Percentiles rank a stretch among this genome's conserved stretches.
Evolutionary conservation across 2,329 filamentous ascomycete species (phyloP).

Genomic region (Cercospora berteroae): DNA sequence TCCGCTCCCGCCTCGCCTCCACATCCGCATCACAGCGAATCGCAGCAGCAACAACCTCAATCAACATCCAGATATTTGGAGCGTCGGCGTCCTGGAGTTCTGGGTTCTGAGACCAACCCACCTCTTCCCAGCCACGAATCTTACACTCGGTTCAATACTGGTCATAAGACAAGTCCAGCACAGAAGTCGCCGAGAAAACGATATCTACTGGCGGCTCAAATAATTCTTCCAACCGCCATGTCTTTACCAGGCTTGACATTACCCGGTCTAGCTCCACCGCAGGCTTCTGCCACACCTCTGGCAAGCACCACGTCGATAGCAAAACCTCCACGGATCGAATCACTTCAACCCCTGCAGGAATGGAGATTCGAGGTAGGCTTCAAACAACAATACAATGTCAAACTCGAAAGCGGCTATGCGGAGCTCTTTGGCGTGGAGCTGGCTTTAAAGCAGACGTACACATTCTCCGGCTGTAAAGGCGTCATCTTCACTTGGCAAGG

Average conservation of each 20-base stretch:
- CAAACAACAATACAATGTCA: slow-evolving; percentile 39
- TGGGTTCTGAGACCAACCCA: background rate
- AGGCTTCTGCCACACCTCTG: slow-evolving; percentile 30
- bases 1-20: background rate
- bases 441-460: slow-evolving; percentile 74
- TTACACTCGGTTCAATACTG: background rate
- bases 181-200: background rate
- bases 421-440: slow-evolving; percentile 96
- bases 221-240: slow-evolving; percentile 21
- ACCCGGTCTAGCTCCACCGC: slow-evolving; percentile 36
- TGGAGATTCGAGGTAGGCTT: slow-evolving; percentile 43
- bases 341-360: slow-evolving; percentile 48
- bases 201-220: background rate
- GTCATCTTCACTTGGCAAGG: slow-evolving; percentile 92
- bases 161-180: background rate
- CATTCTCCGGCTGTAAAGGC: slow-evolving; percentile 76
- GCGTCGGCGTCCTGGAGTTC: background rate
- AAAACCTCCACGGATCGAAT: slow-evolving; percentile 39
- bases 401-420: slow-evolving; percentile 76
- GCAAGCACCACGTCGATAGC: slow-evolving; percentile 17
- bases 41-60: background rate
- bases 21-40: background rate
- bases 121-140: background rate
- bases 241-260: slow-evolving; percentile 50
- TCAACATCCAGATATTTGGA: background rate